Evolutionary conservation across 1,284 basidiomycete genomes (phyloP), one percentile per base, ranked within the genome.

Genomic region (Papiliotrema flavescens): DNA sequence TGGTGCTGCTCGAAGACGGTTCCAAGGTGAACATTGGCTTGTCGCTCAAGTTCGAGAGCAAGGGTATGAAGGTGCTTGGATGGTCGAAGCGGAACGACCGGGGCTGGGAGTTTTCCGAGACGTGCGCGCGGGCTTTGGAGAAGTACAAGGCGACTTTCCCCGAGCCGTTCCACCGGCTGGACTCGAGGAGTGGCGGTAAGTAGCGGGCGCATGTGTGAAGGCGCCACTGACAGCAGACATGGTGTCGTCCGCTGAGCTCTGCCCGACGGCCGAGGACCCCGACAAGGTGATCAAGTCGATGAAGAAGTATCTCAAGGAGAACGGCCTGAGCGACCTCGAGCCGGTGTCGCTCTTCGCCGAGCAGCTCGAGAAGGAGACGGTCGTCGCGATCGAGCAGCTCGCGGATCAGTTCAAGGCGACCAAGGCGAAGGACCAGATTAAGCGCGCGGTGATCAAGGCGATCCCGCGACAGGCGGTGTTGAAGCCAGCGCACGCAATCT

Each of bases 11-110:
- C 0, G 78, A 81, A 0, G 86, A 89, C 63, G 83, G 83, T n/a
- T 56, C 56, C 9, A 97, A 96, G 79, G 82, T 82, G 55, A 98
- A 98, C 71, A 80, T 98, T 32, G 96, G 96, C 3, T 81, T 98
- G 22, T 90, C 89, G 69, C 83, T 98, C 65, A 98, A 99, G 75
- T 98, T 98, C 60, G 96, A 98, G 72, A 90, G 85, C 22, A 97
- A 96, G 78, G 84, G 86, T n/a, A 77, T 94, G 66, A 99, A 98
- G 77, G 96, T 99, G 1, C 82, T 98, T 36, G 90, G 91, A 56
- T 98, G 96, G 75, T 89, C 93, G 24, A 83, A 85, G 62, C 95
- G 96, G 77, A 84, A 86, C 28, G 86, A 85, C 17, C 79, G 84
- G 17, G 83, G 85, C 42, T 99, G 96, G 96, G 95, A 98, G 74